These are phyloP conservation scores for Viridothelium virens DNA, from an alignment of 495 filamentous ascomycete species.

Conservation along the genomic window DNA sequence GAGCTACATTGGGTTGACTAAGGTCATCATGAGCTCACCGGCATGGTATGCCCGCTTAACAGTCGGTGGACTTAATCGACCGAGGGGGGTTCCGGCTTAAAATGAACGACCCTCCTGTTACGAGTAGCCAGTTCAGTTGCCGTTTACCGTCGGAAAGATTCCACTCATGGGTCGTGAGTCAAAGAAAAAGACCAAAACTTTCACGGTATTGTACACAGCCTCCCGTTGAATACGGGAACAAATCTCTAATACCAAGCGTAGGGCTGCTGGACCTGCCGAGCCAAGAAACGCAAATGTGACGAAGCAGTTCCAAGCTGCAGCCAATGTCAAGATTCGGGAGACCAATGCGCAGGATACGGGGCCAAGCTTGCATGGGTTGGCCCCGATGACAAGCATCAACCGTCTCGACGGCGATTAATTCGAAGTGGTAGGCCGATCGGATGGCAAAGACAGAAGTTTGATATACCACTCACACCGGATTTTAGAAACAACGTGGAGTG, in stretches of 20 bases:
- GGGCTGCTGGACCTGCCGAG: conserved; percentile 7
- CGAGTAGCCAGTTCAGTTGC: not conserved
- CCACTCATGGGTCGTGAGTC: not conserved
- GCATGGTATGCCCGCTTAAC: not conserved
- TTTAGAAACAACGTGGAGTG: conserved; percentile 2
- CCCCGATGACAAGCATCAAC: conserved; percentile 5
- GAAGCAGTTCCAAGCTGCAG: not conserved
- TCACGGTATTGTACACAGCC: not conserved
- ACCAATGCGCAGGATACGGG: conserved; percentile 7
- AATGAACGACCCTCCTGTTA: not conserved
- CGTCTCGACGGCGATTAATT: conserved; percentile 4
- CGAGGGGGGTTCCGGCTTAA: not conserved
- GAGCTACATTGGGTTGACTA: not conserved
- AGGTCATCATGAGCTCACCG: not conserved
- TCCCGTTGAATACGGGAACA: not conserved
- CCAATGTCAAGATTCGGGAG: conserved; percentile 8
- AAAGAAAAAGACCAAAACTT: conserved; percentile 6
- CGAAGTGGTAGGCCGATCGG: not conserved
- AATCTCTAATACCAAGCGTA: not conserved
- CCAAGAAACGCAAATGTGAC: conserved; percentile 8
- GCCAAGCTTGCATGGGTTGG: conserved; percentile 7
- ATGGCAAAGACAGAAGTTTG: not conserved
- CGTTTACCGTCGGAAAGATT: not conserved
- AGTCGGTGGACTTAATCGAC: too few relatives aligned
- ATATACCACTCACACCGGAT: not conserved